A percentile compares a stretch with the other conserved stretches of the same genome.
Evolutionary conservation across 192 early-diverging fungal species (phyloP).

Genomic region (Chytriomyces sp.): DNA sequence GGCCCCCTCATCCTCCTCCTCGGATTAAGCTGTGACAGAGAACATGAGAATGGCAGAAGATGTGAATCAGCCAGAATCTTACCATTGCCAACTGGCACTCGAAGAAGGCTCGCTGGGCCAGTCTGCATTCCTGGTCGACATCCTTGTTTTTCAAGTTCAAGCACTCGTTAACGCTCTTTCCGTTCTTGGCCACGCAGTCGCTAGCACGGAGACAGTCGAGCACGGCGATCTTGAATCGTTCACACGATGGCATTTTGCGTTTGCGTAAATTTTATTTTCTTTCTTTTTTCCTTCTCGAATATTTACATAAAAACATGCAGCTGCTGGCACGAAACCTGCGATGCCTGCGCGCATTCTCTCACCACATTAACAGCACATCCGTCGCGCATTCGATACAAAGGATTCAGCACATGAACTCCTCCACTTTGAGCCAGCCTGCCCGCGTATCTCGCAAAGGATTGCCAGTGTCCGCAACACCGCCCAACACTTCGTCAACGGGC

Average conservation of each 20-base stretch:
- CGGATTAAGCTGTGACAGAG: constrained; percentile 37
- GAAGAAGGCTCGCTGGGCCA: constrained; percentile 43
- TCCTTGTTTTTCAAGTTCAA: constrained; percentile 35
- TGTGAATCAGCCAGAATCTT: neutral
- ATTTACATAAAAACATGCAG: neutral
- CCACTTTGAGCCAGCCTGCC: no score
- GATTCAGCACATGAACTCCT: no score
- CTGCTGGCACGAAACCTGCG: neutral
- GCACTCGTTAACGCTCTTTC: constrained; percentile 31
- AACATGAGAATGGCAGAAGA: neutral
- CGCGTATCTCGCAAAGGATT: no score
- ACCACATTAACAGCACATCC: no score
- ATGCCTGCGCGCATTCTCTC: no score
- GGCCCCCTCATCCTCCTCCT: constrained; percentile 6
- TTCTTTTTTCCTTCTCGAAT: neutral
- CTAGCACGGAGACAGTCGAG: constrained; percentile 34
- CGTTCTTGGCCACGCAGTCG: constrained; percentile 38
- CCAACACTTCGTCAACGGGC: no score
- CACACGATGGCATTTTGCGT: constrained; percentile 42
- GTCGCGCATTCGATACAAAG: no score
- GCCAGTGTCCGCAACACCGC: no score
- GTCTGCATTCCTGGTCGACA: constrained; percentile 37
- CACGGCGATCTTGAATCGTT: constrained; percentile 30
- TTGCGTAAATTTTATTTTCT: constrained; percentile 1
- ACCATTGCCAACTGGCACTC: constrained; percentile 46